Evolutionary conservation across 805 yeast genomes (phyloP), one percentile per base, ranked within the genome.

Genomic region (Schwanniomyces vanrijiae): DNA sequence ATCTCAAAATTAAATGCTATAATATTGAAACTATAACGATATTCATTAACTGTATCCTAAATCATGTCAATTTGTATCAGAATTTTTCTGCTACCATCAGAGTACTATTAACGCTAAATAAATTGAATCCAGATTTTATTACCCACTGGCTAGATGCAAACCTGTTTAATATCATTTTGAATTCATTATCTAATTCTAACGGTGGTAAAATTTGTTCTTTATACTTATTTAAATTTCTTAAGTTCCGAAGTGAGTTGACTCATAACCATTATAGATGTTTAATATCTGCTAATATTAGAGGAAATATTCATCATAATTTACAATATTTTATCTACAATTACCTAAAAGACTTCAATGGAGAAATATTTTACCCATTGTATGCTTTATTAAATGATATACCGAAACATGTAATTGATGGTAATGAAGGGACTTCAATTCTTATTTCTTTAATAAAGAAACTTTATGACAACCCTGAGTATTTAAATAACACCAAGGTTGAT

Each of bases 21-120:
- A 44, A 50, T 5, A 7, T 25, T 2, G 48, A 53, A 37, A 59
- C 69, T 11, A 49, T 61, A 11, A 57, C 61, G 8, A 40, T 61
- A 16, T 69, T 73, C 45, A 46, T 72, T 24, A 69, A 70, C 46
- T 69, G 76, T 45, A 22, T 71, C 2, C 52, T 73, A 29, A 62
- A 66, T 49, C 76, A 71, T 51, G 49, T 71, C 19, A 58, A 56
- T 26, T 42, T 62, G 16, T 60, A 63, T 52, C 73, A 69, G 44
- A 71, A 71, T 51, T 63, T 64, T 40, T 54, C 71, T 2, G 76
- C 69, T 0, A 48, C 64, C 3, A 53, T 59, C 1, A 50, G 54
- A 21, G 60, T 55, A 0, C 45, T 71, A 14, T 40, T 43, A 3
- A 50, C 52, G 6, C 34, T 66, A 2, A 51, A 59, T 16, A 39